Conservation (phyloP, 176 grass and related monocot genomes). For the Cymbopogon citratus region DNA sequence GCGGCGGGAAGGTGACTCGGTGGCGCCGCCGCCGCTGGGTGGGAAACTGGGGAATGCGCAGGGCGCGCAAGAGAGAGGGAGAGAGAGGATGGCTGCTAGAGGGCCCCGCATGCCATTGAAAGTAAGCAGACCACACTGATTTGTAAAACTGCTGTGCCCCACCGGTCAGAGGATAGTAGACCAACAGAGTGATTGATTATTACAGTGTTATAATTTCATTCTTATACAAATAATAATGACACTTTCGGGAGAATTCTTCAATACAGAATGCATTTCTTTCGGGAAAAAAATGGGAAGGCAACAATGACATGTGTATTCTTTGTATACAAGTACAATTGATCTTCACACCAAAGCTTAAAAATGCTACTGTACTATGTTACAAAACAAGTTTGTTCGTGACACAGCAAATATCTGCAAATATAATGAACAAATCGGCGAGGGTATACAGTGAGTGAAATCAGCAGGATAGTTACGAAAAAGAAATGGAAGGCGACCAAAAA, state of each 20-base stretch:
- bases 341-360: slow-evolving; percentile 13
- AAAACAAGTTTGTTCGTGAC: background rate
- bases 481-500: background rate
- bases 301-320: background rate
- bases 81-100: background rate
- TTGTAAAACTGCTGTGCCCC: too few relatives aligned
- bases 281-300: background rate
- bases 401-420: slow-evolving; percentile 13
- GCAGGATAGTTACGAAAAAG: slow-evolving; percentile 11
- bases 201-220: too few relatives aligned
- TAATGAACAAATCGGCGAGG: slow-evolving; percentile 28
- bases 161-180: background rate
- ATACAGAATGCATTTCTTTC: background rate
- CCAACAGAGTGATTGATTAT: too few relatives aligned
- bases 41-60: background rate
- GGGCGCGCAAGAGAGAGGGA: background rate
- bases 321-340: background rate
- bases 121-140: too few relatives aligned
- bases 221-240: too few relatives aligned
- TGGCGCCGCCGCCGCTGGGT: background rate
- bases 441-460: background rate
- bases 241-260: background rate
- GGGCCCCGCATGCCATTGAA: background rate
- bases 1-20: background rate
- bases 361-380: slow-evolving; percentile 24